A percentile compares a stretch with the other conserved stretches of the same genome.
These are phyloP conservation scores for Ophiobolus disseminans DNA, from an alignment of 2,329 filamentous ascomycete species.

Conservation along the genomic window DNA sequence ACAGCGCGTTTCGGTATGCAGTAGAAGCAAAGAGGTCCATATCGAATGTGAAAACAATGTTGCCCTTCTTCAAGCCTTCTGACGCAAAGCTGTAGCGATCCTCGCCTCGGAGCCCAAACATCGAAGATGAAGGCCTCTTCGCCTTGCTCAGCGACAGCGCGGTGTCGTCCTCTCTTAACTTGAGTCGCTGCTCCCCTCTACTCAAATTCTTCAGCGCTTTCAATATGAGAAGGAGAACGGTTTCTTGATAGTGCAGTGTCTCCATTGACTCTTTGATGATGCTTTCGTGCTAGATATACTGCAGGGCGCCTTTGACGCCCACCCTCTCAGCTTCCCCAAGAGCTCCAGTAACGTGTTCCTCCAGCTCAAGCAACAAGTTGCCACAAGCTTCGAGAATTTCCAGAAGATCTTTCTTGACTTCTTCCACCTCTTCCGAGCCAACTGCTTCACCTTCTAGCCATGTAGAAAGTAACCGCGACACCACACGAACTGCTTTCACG, in stretches of 20 bases:
- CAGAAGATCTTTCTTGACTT: not conserved
- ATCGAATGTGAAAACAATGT: not conserved
- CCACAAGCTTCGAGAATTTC: not conserved
- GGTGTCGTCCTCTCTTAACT: not conserved
- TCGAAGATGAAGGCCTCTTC: not conserved
- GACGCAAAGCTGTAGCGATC: not conserved
- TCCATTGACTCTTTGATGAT: conserved; percentile 2
- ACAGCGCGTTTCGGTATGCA: not conserved
- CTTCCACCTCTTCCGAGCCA: conserved; percentile 1
- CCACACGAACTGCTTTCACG: not conserved
- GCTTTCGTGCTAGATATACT: not conserved
- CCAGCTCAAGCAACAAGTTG: not conserved
- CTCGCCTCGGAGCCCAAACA: not conserved
- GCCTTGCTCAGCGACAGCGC: not conserved
- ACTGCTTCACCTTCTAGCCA: conserved; percentile 1
- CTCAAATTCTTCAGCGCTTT: not conserved
- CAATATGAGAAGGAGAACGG: not conserved
- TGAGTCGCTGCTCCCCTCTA: not conserved
- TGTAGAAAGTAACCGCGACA: not conserved
- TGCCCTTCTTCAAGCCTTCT: not conserved
- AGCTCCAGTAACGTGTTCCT: not conserved
- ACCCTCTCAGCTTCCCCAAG: not conserved
- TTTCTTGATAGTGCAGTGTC: conserved; percentile 2
- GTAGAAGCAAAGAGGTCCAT: not conserved
- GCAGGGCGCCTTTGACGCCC: not conserved